A percentile compares a stretch with the other conserved stretches of the same genome.
These are phyloP conservation scores for Boletus vermiculosoides DNA, from an alignment of 768 basidiomycete genomes.

Conservation along the genomic window DNA sequence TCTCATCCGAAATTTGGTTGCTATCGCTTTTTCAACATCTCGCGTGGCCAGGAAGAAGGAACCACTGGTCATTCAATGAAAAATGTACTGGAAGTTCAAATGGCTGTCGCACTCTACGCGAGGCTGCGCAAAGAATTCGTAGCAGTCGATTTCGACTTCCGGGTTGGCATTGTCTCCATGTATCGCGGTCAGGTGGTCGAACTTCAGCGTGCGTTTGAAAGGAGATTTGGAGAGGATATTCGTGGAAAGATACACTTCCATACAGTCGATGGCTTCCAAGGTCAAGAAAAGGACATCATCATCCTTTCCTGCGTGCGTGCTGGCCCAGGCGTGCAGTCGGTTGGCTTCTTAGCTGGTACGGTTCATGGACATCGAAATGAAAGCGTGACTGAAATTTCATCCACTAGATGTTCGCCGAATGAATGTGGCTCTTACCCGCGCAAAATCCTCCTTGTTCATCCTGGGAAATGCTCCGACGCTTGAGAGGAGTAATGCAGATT, in stretches of 20 bases:
- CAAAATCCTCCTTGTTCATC: conserved; percentile 91
- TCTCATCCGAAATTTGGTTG: conserved; percentile 69
- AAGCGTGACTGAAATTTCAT: conserved; percentile 1
- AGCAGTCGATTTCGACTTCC: conserved; percentile 51
- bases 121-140: conserved; percentile 66
- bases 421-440: conserved; percentile 99
- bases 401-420: conserved; percentile 75
- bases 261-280: conserved; percentile 98
- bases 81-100: conserved; percentile 71
- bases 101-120: conserved; percentile 75
- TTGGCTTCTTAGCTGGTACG: conserved; percentile 87
- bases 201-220: conserved; percentile 65
- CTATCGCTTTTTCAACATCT: conserved; percentile 88
- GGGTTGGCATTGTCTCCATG: conserved; percentile 83
- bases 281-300: conserved; percentile 98
- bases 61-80: conserved; percentile 65
- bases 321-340: conserved; percentile 73
- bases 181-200: conserved; percentile 88
- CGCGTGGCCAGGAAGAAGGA: conserved; percentile 57
- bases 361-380: not conserved
- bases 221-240: conserved; percentile 70
- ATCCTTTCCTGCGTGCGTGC: conserved; percentile 96
- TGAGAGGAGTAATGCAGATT: conserved; percentile 77
- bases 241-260: conserved; percentile 82
- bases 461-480: conserved; percentile 89